Conservation (phyloP, 805 yeast genomes). For the Saccharomyces kudriavzevii region DNA sequence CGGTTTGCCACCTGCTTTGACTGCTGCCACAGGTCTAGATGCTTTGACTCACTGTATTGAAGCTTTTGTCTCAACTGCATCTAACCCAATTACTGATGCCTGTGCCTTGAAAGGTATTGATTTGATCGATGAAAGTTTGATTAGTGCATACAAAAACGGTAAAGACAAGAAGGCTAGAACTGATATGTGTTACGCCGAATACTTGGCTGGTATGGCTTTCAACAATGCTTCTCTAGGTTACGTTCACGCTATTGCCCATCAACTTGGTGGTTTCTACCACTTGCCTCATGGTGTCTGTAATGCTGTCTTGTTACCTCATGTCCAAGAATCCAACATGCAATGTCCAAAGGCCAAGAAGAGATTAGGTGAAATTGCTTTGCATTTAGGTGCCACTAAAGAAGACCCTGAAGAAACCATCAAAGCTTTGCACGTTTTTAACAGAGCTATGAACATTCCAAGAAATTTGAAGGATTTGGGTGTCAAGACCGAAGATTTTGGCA, state of each 20-base stretch:
- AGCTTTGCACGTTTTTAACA: constrained; percentile 9
- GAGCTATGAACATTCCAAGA: constrained; percentile 14
- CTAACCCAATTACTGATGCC: constrained; percentile 39
- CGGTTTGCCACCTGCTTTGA: constrained; percentile 36
- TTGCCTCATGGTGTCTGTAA: constrained; percentile 40
- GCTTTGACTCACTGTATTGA: constrained; percentile 39
- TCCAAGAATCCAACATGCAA: constrained; percentile 17
- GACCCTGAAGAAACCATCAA: constrained; percentile 14
- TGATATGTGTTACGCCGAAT: constrained; percentile 37
- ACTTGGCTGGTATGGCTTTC: constrained; percentile 39
- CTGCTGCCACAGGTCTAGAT: constrained; percentile 37
- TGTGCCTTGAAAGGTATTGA: constrained; percentile 36
- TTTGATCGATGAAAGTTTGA: constrained; percentile 34
- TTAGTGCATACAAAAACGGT: constrained; percentile 34
- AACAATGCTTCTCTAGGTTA: constrained; percentile 36
- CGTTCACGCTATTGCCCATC: constrained; percentile 38
- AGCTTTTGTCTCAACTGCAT: constrained; percentile 41
- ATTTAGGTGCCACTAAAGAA: constrained; percentile 11
- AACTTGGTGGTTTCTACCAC: constrained; percentile 34
- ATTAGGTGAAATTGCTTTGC: constrained; percentile 16
- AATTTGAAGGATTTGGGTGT: constrained; percentile 17
- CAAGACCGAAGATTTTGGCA: constrained; percentile 16
- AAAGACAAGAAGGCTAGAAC: constrained; percentile 37
- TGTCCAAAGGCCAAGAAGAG: constrained; percentile 9
- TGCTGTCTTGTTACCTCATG: constrained; percentile 40